A percentile compares a stretch with the other conserved stretches of the same genome.
Evolutionary conservation across 2,329 filamentous ascomycete genomes (phyloP).

Genomic region (Colletotrichum musae): DNA sequence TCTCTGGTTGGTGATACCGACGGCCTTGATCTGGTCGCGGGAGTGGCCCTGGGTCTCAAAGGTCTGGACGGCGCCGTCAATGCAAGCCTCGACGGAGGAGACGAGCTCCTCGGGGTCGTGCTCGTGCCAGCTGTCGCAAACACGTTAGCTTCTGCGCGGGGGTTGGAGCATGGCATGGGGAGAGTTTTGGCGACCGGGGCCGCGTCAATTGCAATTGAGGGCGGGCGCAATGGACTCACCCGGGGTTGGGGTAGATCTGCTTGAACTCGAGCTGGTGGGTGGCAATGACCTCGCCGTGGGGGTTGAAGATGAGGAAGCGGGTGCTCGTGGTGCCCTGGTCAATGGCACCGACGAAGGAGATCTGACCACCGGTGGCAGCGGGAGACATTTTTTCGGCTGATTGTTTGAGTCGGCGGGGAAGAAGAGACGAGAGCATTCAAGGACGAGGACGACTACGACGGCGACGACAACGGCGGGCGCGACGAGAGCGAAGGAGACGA

Average conservation of each 20-base stretch:
- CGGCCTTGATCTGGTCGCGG: constrained; percentile 77
- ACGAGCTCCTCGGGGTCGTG: constrained; percentile 85
- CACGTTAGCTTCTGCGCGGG: constrained; percentile 2
- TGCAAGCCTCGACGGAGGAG: constrained; percentile 80
- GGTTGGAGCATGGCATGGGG: background rate
- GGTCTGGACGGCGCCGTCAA: constrained; percentile 78
- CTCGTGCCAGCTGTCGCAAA: constrained; percentile 80
- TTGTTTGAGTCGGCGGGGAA: constrained; percentile 42
- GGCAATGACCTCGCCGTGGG: constrained; percentile 77
- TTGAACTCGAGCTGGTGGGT: constrained; percentile 83
- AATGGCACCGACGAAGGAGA: constrained; percentile 79
- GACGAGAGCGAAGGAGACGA: constrained; percentile 19
- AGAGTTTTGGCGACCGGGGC: background rate
- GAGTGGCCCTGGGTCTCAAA: constrained; percentile 79
- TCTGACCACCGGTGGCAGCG: constrained; percentile 49
- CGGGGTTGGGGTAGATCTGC: constrained; percentile 81
- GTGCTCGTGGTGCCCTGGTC: constrained; percentile 86
- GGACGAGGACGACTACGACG: constrained; percentile 5
- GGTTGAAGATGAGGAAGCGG: constrained; percentile 84
- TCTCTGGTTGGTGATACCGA: constrained; percentile 88
- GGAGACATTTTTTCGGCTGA: constrained; percentile 50
- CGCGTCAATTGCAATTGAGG: background rate
- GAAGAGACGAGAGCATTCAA: constrained; percentile 46
- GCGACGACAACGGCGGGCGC: constrained; percentile 1
- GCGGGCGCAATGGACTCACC: constrained; percentile 64